Base-by-base conservation (phyloP, 441 rosid species). In the Macaranga tanarius region DNA sequence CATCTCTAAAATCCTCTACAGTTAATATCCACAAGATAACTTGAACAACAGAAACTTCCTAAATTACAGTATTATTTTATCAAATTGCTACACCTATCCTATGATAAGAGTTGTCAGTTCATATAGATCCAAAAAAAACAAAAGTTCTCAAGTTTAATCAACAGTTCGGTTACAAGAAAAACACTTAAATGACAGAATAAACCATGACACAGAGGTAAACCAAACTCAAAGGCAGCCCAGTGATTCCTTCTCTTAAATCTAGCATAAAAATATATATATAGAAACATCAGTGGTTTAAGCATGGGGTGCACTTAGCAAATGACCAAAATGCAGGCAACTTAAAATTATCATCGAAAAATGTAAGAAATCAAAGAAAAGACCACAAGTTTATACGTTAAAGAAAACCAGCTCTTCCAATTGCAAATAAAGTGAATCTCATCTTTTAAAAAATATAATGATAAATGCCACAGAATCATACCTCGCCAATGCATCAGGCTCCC, bases 401-500 rank as follows among this genome's bases (percentile, higher is more conserved):
- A 56, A n/a, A 67, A 38, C 47, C 25, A 45, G 65, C 28, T 59
- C 40, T 59, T 45, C 28, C 16, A 26, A 59, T 59, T 45, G 45
- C 23, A 47, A 47, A 13, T 5, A 47, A 16, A 45, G 11, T 59
- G 47, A 44, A 44, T 44, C 10, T 23, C 56, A 25, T 26, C 45
- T 17, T 1, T 26, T 60, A 15, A 25, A 69, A 13, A 45, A 42
- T 10, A 34, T 59, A 45, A 25, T 26, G 57, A 60, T 51, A 22
- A 40, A 62, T 50, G 51, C 17, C 52, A 67, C 34, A 51, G 63
- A 62, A 45, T 55, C 73, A 82, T 67, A 92, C 99, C 95, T 95
- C 70, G 99, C 92, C 65, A 95, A 80, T 22, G 92, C 95, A 80
- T 92, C 82, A 79, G 99, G 98, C 67, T 95, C 97, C 99, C 99